phyloP scores from a whole-genome alignment of 2,329 filamentous ascomycete genomes.

The Cryphonectria carpinicola region DNA sequence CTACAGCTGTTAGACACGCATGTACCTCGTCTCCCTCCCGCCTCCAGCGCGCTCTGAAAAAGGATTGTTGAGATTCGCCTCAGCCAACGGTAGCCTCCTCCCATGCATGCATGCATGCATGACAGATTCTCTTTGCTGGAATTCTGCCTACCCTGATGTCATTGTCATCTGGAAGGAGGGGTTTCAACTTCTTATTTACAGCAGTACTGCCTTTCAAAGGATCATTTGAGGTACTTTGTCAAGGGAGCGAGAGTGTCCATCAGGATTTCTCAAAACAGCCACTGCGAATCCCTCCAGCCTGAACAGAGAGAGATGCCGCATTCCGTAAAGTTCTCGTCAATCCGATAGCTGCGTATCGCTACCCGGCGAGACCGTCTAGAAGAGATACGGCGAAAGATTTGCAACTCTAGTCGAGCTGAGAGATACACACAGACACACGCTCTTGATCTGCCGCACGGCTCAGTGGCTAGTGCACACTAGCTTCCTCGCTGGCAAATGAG shows the following conservation, averaged over 20 bases:
- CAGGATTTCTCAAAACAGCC: background rate
- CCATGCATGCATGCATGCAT: background rate
- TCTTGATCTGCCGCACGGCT: background rate
- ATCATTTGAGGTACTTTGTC: background rate
- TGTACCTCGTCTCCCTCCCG: conserved; percentile 3
- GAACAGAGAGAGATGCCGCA: background rate
- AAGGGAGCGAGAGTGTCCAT: background rate
- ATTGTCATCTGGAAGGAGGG: conserved; percentile 14
- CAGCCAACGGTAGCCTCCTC: background rate
- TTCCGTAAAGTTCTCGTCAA: conserved; percentile 21
- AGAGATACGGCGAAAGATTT: background rate
- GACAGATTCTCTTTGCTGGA: background rate
- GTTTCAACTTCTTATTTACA: background rate
- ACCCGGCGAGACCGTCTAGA: conserved; percentile 7
- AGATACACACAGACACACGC: background rate
- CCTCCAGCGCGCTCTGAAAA: background rate
- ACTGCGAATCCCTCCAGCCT: background rate
- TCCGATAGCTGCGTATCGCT: conserved; percentile 1
- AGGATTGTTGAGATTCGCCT: conserved; percentile 2
- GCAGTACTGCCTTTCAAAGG: background rate
- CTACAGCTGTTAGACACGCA: conserved; percentile 3
- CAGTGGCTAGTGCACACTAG: background rate
- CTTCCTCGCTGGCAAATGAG: background rate
- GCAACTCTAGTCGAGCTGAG: background rate
- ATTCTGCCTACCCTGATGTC: conserved; percentile 16